Conservation (phyloP, 441 rosid species). For the Euphorbia schlechtendalii region DNA sequence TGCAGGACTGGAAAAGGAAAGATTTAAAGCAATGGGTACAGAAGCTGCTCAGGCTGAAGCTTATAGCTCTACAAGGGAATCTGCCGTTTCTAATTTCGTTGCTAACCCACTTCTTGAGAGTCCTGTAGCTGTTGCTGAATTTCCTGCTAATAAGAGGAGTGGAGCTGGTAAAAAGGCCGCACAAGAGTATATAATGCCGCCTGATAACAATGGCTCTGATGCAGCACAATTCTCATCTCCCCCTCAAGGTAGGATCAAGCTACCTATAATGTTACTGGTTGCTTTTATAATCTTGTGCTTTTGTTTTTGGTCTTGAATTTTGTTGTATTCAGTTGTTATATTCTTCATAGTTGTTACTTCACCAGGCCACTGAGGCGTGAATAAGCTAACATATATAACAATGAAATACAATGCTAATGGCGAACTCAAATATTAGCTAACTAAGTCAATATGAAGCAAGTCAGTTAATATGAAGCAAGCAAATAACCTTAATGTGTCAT, state of each 20-base stretch:
- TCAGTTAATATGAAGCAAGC: no score
- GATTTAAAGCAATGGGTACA: slow-evolving; percentile 63
- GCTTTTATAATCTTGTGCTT: not conserved
- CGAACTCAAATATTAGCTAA: no score
- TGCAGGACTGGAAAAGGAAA: no score
- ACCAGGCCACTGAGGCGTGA: no score
- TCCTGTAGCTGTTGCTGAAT: slow-evolving; percentile 68
- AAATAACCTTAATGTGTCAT: no score
- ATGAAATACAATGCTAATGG: no score
- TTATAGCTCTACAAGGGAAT: slow-evolving; percentile 26
- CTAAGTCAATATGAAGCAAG: no score
- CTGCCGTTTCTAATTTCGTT: slow-evolving; percentile 30
- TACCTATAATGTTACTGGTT: not conserved
- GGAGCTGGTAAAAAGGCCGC: slow-evolving; percentile 21
- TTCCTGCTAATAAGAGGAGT: slow-evolving; percentile 45
- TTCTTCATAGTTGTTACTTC: no score
- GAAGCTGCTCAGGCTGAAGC: slow-evolving; percentile 49
- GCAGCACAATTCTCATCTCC: slow-evolving; percentile 23
- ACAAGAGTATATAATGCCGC: slow-evolving; percentile 29
- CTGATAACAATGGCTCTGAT: slow-evolving; percentile 22
- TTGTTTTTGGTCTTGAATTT: no score
- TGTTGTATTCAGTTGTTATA: no score
- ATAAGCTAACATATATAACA: no score
- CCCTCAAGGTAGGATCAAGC: slow-evolving; percentile 26
- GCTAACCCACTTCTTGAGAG: slow-evolving; percentile 61